Conservation (phyloP, 2,329 filamentous ascomycete species). For the Sporothrix dimorphospora region DNA sequence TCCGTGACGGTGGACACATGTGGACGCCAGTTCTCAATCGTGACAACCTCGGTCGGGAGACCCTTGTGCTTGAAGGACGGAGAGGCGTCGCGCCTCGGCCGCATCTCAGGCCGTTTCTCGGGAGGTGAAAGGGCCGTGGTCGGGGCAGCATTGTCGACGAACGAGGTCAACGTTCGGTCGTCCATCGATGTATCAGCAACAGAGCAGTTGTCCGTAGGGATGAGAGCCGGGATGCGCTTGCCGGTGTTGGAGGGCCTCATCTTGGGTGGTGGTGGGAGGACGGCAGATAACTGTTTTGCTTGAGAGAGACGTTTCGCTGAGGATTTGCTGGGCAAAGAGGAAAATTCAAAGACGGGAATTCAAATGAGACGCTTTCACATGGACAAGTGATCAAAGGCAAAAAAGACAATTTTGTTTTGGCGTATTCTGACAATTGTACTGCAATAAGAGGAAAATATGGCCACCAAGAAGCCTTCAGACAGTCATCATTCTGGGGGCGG, state of each 20-base stretch:
- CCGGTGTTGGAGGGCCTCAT: not conserved
- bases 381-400: not conserved
- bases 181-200: not conserved
- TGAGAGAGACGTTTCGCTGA: not conserved
- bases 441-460: not conserved
- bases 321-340: not conserved
- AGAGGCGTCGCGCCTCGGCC: not conserved
- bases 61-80: not conserved
- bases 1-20: conserved; percentile 12
- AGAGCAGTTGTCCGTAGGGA: conserved; percentile 13
- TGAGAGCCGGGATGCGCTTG: conserved; percentile 3
- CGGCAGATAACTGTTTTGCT: not conserved
- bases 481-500: not conserved
- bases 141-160: not conserved
- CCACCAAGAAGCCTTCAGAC: not conserved
- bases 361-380: not conserved
- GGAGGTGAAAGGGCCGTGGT: not conserved
- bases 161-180: not conserved
- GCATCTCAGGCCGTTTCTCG: not conserved
- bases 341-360: not conserved
- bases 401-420: not conserved
- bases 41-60: not conserved
- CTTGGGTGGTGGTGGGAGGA: not conserved
- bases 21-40: conserved; percentile 18
- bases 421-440: conserved; percentile 5